Conservation (phyloP, 208 protist species). For the Herpetomonas tarakana region DNA sequence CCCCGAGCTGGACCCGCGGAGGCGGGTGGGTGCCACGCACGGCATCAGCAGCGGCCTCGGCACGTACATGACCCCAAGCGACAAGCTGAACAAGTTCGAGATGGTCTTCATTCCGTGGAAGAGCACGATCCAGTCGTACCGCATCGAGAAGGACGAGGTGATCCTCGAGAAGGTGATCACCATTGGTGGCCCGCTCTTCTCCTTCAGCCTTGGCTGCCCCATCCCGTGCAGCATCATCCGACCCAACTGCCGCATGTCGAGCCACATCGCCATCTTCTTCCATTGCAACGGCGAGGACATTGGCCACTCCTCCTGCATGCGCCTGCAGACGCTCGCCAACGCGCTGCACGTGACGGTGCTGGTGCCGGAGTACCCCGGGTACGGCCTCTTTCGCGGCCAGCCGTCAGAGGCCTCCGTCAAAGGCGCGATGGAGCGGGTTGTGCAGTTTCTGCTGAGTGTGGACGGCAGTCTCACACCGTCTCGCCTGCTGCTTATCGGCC, state of each 20-base stretch:
- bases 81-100: constrained; percentile 20
- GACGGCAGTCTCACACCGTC: constrained; percentile 34
- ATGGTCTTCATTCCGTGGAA: constrained; percentile 38
- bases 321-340: constrained; percentile 33
- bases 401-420: constrained; percentile 38
- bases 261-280: constrained; percentile 42
- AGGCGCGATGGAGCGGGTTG: constrained; percentile 32
- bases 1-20: background rate
- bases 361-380: constrained; percentile 44
- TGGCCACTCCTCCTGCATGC: constrained; percentile 23
- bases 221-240: constrained; percentile 46
- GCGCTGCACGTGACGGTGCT: constrained; percentile 44
- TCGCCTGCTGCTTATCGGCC: constrained; percentile 39
- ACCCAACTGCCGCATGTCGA: constrained; percentile 40
- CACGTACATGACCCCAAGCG: background rate
- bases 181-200: constrained; percentile 16
- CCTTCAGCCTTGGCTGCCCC: constrained; percentile 18
- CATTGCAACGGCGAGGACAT: constrained; percentile 58
- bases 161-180: constrained; percentile 23
- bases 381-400: constrained; percentile 29
- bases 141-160: constrained; percentile 25
- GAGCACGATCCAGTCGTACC: constrained; percentile 29
- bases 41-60: background rate
- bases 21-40: constrained; percentile 2
- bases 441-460: constrained; percentile 35